Base-by-base conservation (phyloP, 176 grass and related monocot species). In the Secale cereale region DNA sequence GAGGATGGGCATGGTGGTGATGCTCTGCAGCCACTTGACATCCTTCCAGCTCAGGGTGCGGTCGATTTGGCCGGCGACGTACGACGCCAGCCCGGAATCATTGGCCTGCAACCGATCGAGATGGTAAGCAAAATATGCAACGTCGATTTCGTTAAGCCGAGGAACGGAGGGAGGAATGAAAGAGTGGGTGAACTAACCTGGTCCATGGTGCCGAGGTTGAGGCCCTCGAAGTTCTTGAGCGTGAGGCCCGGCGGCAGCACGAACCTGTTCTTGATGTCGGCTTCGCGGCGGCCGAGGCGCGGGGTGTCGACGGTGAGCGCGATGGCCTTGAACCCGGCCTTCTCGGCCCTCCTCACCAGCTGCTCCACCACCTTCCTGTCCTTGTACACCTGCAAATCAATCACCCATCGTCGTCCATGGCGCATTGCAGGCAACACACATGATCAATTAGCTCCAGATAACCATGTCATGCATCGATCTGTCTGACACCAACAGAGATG, bases 191-290 rank as follows among this genome's bases (percentile, higher is more conserved):
- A 10, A 74, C 84, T 57, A 43, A 94, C 94, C 86, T 83, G 64
- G 65, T 97, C 94, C 94, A 97, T 97, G 76, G 78, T 94, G 23
- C 92, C 94, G 13, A 97, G 89, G 80, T 97, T 60, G 81, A 97
- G 59, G 19, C 90, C 92, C 62, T 97, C 92, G 27, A 94, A 97
- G 78, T 97, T 97, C 82, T 97, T 97, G 52, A 97, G 88, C 3
- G 85, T 84, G 86, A 97, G 71, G 89, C 45, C 41, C 31, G 94
- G 94, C 57, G 94, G 94, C 75, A 97, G 82, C 62, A 86, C 83
- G 79, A 97, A 97, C 87, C 94, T 85, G 89, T 94, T 97, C 83
- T 97, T 97, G 82, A 97, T 97, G 70, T 97, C 94, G 0, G 94
- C 90, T 85, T 97, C 94, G 14, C 94, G 86, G 57, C 94, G 92